phyloP scores from a whole-genome alignment of 495 filamentous ascomycete genomes.

The Cercophora scortea region DNA sequence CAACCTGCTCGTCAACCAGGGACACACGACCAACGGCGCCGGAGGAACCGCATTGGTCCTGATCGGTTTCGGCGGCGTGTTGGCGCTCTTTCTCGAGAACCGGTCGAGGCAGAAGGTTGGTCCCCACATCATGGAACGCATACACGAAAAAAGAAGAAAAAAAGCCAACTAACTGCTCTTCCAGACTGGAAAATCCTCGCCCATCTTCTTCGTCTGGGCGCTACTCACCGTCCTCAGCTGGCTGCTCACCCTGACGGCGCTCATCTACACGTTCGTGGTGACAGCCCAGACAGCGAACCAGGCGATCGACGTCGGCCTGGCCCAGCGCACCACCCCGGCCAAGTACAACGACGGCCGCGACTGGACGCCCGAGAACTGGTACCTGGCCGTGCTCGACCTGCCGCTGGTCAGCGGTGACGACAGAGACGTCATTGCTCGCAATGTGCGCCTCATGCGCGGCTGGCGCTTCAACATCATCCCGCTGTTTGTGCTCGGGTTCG shows the following conservation, averaged over 20 bases:
- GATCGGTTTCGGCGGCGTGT: slow-evolving; percentile 36
- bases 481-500: slow-evolving; percentile 38
- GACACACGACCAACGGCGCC: slow-evolving; percentile 43
- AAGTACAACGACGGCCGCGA: slow-evolving; percentile 25
- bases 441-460: slow-evolving; percentile 37
- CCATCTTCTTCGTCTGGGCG: slow-evolving; percentile 33
- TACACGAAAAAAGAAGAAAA: too few species aligned
- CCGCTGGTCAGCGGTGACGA: slow-evolving; percentile 26
- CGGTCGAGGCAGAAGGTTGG: slow-evolving; percentile 19
- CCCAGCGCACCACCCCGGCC: slow-evolving; percentile 21
- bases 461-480: slow-evolving; percentile 51
- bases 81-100: slow-evolving; percentile 29
- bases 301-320: slow-evolving; percentile 28
- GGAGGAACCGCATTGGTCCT: slow-evolving; percentile 42
- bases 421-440: slow-evolving; percentile 27
- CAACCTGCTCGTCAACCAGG: slow-evolving; percentile 35
- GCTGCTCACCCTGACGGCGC: slow-evolving; percentile 35
- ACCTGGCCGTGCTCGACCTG: slow-evolving; percentile 38
- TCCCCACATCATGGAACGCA: neutral
- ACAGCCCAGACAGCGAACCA: slow-evolving; percentile 34
- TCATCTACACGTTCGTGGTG: slow-evolving; percentile 40
- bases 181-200: slow-evolving; percentile 13
- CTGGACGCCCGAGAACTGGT: slow-evolving; percentile 54
- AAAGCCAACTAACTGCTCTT: too few species aligned
- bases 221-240: slow-evolving; percentile 32